phyloP scores from a whole-genome alignment of 306 rosid genomes.

The Rosa chinensis region DNA sequence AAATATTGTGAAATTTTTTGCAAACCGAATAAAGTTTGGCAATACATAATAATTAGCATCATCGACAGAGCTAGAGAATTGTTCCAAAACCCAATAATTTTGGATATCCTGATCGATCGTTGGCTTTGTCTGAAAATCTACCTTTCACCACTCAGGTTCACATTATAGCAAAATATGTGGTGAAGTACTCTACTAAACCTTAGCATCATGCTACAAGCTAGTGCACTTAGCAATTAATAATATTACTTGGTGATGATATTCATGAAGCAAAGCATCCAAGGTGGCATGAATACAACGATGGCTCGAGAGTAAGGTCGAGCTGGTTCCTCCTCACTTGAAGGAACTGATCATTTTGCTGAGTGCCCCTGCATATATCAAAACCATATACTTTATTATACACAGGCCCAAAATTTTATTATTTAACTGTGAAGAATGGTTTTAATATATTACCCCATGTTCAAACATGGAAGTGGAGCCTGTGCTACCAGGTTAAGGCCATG shows the following conservation, averaged over 20 bases:
- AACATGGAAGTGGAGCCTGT: constrained; percentile 46
- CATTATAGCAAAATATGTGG: not conserved
- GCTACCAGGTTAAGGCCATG: constrained; percentile 45
- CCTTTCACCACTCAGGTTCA: not conserved
- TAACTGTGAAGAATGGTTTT: not conserved
- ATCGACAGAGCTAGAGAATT: not conserved
- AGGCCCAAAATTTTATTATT: not conserved
- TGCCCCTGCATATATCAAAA: constrained; percentile 42
- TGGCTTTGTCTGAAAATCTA: not conserved
- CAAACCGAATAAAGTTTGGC: not conserved
- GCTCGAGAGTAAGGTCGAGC: constrained; percentile 75
- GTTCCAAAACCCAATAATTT: not conserved
- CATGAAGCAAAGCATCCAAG: constrained; percentile 50
- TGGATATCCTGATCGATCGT: not conserved
- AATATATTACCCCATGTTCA: constrained; percentile 62
- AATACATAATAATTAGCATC: not conserved
- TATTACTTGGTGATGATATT: constrained; percentile 6
- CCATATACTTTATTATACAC: not conserved
- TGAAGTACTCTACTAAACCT: not conserved
- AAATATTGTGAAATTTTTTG: not conserved
- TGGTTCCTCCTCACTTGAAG: constrained; percentile 53
- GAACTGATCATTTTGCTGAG: constrained; percentile 35
- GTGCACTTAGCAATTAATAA: not conserved
- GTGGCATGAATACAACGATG: constrained; percentile 54
- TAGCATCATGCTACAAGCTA: not conserved